Base-by-base conservation (phyloP, 345 rosid species). In the Firmiana major region DNA sequence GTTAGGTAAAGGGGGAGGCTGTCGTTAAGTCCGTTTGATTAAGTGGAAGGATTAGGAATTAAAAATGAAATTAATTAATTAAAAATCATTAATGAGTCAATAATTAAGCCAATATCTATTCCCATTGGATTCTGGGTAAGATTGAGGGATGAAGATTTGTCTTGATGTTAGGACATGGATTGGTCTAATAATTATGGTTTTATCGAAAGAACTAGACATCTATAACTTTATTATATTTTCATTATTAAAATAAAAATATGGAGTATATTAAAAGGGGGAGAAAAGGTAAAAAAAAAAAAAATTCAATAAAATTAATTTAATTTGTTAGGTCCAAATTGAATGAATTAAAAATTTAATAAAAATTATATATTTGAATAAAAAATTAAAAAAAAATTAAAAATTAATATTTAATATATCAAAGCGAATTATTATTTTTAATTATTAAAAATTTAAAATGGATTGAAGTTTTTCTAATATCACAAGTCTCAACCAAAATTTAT, bases 21-120 rank as follows among this genome's bases (percentile, higher is more conserved):
- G 86, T 86, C 84, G 84, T 86, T 84, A 84, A 82, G 73, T 81
- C 82, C 83, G 89, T 86, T 82, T 63, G 82, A 65, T 78, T 31
- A 38, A 4, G 9, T 22, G 81, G 75, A 63, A 54, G 70, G 73
- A 66, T 79, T 40, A 40, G 42, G 42, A 21, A 42, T 17, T n/a
- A 11, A 49, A 26, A 53, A 65, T 12, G 57, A 15, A n/a, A 59
- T 62, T 81, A 66, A 17, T 74, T 21, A 46, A 62, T 34, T 38
- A n/a, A 55, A 80, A 28, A 16, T 43, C 3, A 31, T 31, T 31
- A 31, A 31, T 31, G 63, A 15, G 49, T 38, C 5, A 66, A 42
- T 43, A 9, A 66, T 66, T 8, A 67, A 67, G 45, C 31, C 9
- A 13, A 53, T 31, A 55, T 22, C 21, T 43, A 0, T 75, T 75